Evolutionary conservation across 331 rosid species (phyloP), one percentile per base, ranked within the genome.

Genomic region (Erythrophleum ivorense): DNA sequence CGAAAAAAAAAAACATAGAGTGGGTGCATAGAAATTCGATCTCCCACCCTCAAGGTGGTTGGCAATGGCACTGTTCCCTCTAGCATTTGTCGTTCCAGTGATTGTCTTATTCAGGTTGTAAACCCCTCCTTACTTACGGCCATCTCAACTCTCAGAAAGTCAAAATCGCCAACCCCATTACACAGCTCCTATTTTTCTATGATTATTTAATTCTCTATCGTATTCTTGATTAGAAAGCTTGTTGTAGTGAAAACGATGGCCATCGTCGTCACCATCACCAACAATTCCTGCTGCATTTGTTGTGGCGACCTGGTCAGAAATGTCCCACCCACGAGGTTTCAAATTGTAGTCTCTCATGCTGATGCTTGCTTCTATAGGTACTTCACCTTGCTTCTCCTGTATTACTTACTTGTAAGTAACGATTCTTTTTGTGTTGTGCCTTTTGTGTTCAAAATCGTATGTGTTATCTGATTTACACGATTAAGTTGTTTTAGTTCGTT

Each of bases 241-340:
- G 11, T 8, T 33, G 29, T 11, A 34, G 2, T 46, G 89, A 84
- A 21, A 74, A 29, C 5, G 71, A 84, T 82, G 83, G 83, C 78
- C n/a, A 45, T 82, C 77, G 40, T 62, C 84, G 46, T 64, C 85
- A 21, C 33, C 83, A 18, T 13, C 80, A 40, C 86, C 19, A 6
- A 13, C 76, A 40, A 79, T 41, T 55, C 45, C 46, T 29, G 58
- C 87, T 18, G 83, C 83, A 8, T 67, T 78, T 45, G 53, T 33
- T 38, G 49, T 53, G 67, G 71, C 10, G 88, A 88, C 81, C 64
- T 36, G 80, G 87, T 90, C 89, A 81, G 82, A 84, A 60, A 7
- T 71, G 31, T 58, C 69, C 76, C 55, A 3, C 49, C 33, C 52
- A 16, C 64, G 8, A 78, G 82, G 83, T 73, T 16, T 66, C 60